Percentiles rank a stretch among this genome's conserved stretches.
These are phyloP conservation scores for Amylocarpus encephaloides DNA, from an alignment of 2,329 filamentous ascomycete species.

Conservation along the genomic window DNA sequence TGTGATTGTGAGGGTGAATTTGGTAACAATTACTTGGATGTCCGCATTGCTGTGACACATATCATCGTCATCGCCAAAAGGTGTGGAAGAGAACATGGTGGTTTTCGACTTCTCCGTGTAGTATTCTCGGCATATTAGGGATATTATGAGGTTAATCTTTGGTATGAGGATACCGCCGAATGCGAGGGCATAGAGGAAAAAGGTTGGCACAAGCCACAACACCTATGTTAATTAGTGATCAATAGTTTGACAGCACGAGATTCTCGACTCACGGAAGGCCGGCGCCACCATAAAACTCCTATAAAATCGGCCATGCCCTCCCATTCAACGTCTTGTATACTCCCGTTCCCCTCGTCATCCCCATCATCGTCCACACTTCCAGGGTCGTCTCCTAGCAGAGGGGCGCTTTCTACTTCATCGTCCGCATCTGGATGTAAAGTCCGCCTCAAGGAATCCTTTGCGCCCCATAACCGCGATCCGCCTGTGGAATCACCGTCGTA, in stretches of 20 bases:
- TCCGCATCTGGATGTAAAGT: slow-evolving; percentile 13
- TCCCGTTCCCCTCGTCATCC: background rate
- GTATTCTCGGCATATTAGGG: slow-evolving; percentile 78
- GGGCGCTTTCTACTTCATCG: slow-evolving; percentile 13
- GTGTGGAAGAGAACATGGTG: slow-evolving; percentile 53
- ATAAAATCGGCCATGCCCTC: slow-evolving; percentile 51
- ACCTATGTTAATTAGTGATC: slow-evolving; percentile 47
- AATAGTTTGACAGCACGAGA: background rate
- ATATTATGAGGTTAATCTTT: slow-evolving; percentile 78
- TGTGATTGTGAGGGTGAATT: slow-evolving; percentile 71
- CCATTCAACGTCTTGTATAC: slow-evolving; percentile 35
- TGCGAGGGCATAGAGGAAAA: slow-evolving; percentile 74
- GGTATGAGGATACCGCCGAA: slow-evolving; percentile 83
- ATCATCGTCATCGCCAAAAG: slow-evolving; percentile 59
- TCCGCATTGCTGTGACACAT: slow-evolving; percentile 71
- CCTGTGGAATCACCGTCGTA: background rate
- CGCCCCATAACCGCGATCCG: slow-evolving; percentile 18
- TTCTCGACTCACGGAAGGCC: slow-evolving; percentile 49
- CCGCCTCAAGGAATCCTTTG: slow-evolving; percentile 21
- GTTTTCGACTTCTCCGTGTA: slow-evolving; percentile 62
- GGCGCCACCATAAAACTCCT: slow-evolving; percentile 54
- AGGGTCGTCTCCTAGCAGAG: slow-evolving; percentile 20
- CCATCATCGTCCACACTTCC: slow-evolving; percentile 6
- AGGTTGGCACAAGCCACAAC: slow-evolving; percentile 76
- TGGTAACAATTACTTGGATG: slow-evolving; percentile 69